Percentiles rank a stretch among this genome's conserved stretches.
Conservation (phyloP, 352 stramenopile genomes). For the Elongisporangium senticosum region DNA sequence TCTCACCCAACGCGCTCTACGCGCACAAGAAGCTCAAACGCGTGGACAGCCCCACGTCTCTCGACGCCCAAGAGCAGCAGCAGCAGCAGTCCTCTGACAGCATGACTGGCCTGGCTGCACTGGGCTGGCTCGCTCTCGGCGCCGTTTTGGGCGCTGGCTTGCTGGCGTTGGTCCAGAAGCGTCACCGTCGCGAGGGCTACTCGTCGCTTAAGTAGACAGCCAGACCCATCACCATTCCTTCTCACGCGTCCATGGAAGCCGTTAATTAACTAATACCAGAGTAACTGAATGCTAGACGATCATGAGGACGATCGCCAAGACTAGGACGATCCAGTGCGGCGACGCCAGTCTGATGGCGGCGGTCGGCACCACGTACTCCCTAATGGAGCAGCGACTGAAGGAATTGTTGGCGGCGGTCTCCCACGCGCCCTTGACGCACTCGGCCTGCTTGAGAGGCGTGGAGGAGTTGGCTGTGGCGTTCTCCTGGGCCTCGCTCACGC, state of each 20-base stretch:
- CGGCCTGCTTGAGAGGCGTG: constrained; percentile 23
- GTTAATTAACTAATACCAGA: constrained; percentile 7
- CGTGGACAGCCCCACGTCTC: constrained; percentile 17
- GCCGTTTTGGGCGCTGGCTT: constrained; percentile 26
- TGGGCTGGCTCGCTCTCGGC: constrained; percentile 31
- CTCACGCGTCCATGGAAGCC: background rate
- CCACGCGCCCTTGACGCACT: constrained; percentile 45
- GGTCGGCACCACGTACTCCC: constrained; percentile 31
- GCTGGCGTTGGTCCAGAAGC: constrained; percentile 27
- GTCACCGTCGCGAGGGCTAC: constrained; percentile 33
- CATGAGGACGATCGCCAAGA: background rate
- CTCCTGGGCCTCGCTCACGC: constrained; percentile 48
- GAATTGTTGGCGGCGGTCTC: constrained; percentile 36
- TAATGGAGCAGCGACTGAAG: constrained; percentile 56
- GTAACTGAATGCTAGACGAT: constrained; percentile 1
- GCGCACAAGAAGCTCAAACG: constrained; percentile 39
- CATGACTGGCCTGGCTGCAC: constrained; percentile 2
- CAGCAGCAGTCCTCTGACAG: background rate
- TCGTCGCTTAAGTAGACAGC: constrained; percentile 8
- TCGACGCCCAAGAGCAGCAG: background rate
- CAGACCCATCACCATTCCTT: constrained; percentile 5
- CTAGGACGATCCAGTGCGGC: background rate
- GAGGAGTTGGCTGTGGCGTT: constrained; percentile 19
- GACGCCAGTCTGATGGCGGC: background rate
- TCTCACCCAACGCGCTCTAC: constrained; percentile 34